These are phyloP conservation scores for Grosmannia clavigera DNA, from an alignment of 2,329 filamentous ascomycete genomes.

Conservation along the genomic window DNA sequence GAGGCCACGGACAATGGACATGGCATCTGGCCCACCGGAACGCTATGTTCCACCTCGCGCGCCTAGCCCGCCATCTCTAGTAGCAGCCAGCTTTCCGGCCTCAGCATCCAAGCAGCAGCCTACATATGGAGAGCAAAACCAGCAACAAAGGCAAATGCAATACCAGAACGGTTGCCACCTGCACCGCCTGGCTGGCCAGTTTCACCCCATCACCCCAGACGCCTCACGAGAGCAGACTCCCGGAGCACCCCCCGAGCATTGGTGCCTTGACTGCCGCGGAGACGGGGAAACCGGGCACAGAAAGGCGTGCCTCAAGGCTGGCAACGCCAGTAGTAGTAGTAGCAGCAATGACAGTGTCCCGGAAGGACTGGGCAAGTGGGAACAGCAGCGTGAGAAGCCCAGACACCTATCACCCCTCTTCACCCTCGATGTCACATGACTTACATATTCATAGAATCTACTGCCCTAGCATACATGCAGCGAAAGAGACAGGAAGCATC, in stretches of 20 bases:
- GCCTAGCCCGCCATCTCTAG: too few relatives aligned
- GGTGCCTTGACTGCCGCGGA: background rate
- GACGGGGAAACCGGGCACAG: background rate
- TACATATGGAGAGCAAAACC: too few relatives aligned
- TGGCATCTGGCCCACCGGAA: background rate
- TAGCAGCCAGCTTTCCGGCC: too few relatives aligned
- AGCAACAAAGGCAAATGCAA: background rate
- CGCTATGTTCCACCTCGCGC: too few relatives aligned
- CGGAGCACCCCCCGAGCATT: background rate
- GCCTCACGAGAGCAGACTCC: background rate
- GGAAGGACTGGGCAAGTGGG: background rate
- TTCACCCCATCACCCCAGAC: background rate
- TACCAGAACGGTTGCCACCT: too few relatives aligned
- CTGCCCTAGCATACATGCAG: background rate
- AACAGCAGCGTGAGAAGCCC: background rate
- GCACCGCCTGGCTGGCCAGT: too few relatives aligned
- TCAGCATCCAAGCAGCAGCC: too few relatives aligned
- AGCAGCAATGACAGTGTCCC: too few relatives aligned
- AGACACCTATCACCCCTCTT: background rate
- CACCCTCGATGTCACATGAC: background rate
- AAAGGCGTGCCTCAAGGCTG: background rate
- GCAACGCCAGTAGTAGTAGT: too few relatives aligned
- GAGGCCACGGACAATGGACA: background rate
- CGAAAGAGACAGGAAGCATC: background rate
- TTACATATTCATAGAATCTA: background rate